Percentiles rank a stretch among this genome's conserved stretches.
These are phyloP conservation scores for Erodium maritimum DNA, from an alignment of 345 rosid genomes.

Conservation along the genomic window DNA sequence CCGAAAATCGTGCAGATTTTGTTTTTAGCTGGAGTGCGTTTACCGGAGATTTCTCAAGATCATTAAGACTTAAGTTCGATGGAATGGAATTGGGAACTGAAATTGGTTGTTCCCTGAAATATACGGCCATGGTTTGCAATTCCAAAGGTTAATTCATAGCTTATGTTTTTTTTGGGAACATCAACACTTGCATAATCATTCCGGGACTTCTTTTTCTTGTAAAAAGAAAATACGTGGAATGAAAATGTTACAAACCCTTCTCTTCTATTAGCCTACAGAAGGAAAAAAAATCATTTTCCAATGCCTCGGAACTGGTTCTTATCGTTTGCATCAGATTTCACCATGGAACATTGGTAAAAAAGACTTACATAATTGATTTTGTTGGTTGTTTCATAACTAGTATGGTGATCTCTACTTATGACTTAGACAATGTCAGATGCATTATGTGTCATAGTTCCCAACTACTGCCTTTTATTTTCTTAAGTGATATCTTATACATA, in stretches of 20 bases:
- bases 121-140: not conserved
- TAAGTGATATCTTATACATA: too few relatives aligned
- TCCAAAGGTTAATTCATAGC: not conserved
- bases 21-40: not conserved
- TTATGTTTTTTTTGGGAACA: not conserved
- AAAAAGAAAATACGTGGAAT: not conserved
- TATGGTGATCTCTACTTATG: not conserved
- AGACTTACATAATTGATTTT: too few relatives aligned
- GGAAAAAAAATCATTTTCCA: too few relatives aligned
- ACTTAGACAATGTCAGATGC: not conserved
- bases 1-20: not conserved
- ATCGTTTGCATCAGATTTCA: too few relatives aligned
- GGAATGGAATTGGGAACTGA: not conserved
- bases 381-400: not conserved
- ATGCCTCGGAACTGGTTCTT: not conserved
- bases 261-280: too few relatives aligned
- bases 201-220: not conserved
- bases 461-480: not conserved
- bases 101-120: not conserved
- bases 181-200: not conserved
- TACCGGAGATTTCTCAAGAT: not conserved
- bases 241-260: not conserved
- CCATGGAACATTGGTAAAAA: too few relatives aligned
- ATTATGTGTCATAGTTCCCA: not conserved
- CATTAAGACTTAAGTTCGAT: not conserved